phyloP scores from a whole-genome alignment of 345 rosid species.

The Nephelium lappaceum region DNA sequence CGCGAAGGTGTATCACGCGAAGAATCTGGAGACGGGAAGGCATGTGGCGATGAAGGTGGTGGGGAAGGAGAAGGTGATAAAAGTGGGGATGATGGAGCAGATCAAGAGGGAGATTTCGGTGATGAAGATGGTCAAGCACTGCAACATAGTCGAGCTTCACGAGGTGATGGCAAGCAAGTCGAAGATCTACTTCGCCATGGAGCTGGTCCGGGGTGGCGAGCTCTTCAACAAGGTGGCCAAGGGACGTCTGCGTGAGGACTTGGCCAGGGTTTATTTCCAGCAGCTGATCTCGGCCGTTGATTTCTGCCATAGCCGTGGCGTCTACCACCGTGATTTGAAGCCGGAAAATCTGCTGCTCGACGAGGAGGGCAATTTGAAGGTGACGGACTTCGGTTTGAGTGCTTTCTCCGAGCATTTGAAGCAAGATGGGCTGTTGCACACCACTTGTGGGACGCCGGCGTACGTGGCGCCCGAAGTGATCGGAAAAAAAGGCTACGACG shows the following conservation, averaged over 20 bases:
- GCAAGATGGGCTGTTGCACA: slow-evolving; percentile 78
- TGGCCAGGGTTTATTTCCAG: slow-evolving; percentile 75
- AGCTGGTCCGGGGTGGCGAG: slow-evolving; percentile 90
- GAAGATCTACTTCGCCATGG: slow-evolving; percentile 94
- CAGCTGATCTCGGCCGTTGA: slow-evolving; percentile 84
- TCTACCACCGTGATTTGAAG: slow-evolving; percentile 85
- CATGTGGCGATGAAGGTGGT: slow-evolving; percentile 89
- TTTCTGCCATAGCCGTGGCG: slow-evolving; percentile 94
- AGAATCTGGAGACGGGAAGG: slow-evolving; percentile 57
- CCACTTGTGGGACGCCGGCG: slow-evolving; percentile 92
- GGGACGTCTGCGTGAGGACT: slow-evolving; percentile 74
- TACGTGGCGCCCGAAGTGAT: slow-evolving; percentile 95
- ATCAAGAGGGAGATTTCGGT: slow-evolving; percentile 89
- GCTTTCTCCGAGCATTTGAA: slow-evolving; percentile 77
- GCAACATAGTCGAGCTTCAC: slow-evolving; percentile 77
- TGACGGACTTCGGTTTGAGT: slow-evolving; percentile 87
- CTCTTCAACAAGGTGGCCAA: slow-evolving; percentile 65
- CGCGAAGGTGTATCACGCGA: slow-evolving; percentile 84
- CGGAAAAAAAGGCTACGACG: slow-evolving; percentile 81
- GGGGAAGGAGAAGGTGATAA: slow-evolving; percentile 82
- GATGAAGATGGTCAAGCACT: slow-evolving; percentile 93
- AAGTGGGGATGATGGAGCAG: slow-evolving; percentile 88
- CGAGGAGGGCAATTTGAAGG: slow-evolving; percentile 76
- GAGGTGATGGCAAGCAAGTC: slow-evolving; percentile 97
- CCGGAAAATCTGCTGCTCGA: slow-evolving; percentile 85